Percentiles rank a stretch among this genome's conserved stretches.
These are phyloP conservation scores for Galium porrigens DNA, from an alignment of 305 asterid genomes.

Conservation along the genomic window DNA sequence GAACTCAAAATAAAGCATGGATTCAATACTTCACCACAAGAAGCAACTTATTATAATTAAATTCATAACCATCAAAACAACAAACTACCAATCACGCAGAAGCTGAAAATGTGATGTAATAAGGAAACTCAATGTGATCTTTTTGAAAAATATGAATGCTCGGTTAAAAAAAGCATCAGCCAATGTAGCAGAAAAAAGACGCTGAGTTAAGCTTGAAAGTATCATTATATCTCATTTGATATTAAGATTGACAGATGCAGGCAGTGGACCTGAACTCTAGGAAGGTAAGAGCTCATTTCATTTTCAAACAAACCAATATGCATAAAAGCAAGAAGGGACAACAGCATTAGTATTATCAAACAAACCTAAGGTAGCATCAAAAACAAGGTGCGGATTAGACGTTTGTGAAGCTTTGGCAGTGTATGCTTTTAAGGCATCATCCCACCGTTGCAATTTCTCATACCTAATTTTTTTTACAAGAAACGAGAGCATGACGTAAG, in stretches of 20 bases:
- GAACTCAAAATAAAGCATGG: background rate
- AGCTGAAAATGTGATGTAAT: background rate
- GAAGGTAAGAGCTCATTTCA: background rate
- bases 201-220: background rate
- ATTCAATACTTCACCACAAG: background rate
- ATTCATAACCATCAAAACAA: background rate
- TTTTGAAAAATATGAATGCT: background rate
- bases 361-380: conserved; percentile 97
- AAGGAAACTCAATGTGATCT: background rate
- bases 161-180: background rate
- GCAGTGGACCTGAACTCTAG: background rate
- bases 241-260: background rate
- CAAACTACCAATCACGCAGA: background rate
- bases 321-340: conserved; percentile 1
- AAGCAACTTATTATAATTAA: background rate
- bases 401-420: conserved; percentile 82
- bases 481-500: background rate
- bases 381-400: conserved; percentile 51
- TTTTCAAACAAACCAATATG: background rate
- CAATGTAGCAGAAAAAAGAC: background rate
- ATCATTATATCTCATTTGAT: background rate
- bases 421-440: conserved; percentile 97
- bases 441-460: conserved; percentile 98
- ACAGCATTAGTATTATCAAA: conserved; percentile 16
- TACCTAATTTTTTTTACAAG: conserved; percentile 34